Evolutionary conservation across 139 green algal species (phyloP).

Genomic region (Chlorella sorokiniana): DNA sequence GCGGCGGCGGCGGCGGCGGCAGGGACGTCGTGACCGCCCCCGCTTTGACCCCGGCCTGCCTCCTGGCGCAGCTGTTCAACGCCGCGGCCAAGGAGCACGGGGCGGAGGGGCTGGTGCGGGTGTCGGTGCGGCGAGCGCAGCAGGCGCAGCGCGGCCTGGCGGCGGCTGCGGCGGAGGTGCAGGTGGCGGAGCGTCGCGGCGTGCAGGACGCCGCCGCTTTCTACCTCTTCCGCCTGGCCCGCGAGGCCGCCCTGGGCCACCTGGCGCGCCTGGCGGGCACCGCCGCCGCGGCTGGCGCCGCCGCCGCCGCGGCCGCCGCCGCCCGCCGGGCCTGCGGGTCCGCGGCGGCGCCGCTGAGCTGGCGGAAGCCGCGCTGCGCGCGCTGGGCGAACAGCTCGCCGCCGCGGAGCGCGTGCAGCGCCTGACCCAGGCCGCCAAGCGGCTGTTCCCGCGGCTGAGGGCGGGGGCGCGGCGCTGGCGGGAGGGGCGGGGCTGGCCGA

Average conservation of each 20-base stretch:
- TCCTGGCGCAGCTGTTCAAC: not conserved
- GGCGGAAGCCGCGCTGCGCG: not conserved
- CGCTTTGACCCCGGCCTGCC: not conserved
- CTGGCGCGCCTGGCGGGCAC: not conserved
- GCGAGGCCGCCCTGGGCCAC: not conserved
- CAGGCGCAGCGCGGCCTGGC: not conserved
- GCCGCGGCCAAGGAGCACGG: not conserved
- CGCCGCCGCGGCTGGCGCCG: not conserved
- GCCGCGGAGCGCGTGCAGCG: not conserved
- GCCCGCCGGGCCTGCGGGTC: not conserved
- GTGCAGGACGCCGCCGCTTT: not conserved
- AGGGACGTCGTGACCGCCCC: slow-evolving; percentile 1
- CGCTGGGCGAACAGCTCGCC: not conserved
- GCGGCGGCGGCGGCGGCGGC: not conserved
- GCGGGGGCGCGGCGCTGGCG: too few species aligned
- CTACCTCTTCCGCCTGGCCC: not conserved
- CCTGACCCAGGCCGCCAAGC: not conserved
- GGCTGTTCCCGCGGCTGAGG: not conserved
- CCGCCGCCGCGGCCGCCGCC: not conserved
- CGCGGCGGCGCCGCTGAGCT: not conserved
- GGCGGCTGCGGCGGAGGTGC: not conserved
- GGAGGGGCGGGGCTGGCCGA: not conserved
- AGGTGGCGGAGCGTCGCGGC: not conserved
- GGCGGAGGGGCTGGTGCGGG: not conserved
- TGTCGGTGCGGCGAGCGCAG: not conserved